These are phyloP conservation scores for Mucor lusitanicus DNA, from an alignment of 371 early-diverging fungal species.

Conservation along the genomic window DNA sequence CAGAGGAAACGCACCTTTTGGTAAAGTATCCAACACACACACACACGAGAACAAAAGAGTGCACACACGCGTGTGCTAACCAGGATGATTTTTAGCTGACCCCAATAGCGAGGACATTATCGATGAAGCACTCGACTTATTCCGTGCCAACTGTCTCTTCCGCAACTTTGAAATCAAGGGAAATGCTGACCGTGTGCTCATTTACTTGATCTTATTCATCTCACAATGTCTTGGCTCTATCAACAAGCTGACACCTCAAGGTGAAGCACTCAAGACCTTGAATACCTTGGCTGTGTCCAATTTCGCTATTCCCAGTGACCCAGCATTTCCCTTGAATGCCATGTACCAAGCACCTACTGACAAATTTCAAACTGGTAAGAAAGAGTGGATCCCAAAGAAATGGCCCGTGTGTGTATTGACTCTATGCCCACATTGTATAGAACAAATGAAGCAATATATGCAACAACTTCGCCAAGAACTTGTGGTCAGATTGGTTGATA, in stretches of 20 bases:
- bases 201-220: constrained; percentile 92
- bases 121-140: constrained; percentile 91
- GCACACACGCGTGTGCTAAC: too few relatives aligned
- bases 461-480: constrained; percentile 90
- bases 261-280: constrained; percentile 77
- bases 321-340: constrained; percentile 87
- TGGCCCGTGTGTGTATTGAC: background rate
- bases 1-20: constrained; percentile 82
- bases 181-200: constrained; percentile 87
- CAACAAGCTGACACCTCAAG: constrained; percentile 60
- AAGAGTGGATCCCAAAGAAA: background rate
- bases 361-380: constrained; percentile 75
- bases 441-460: constrained; percentile 85
- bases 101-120: constrained; percentile 80
- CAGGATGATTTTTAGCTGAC: constrained; percentile 45
- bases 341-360: constrained; percentile 81
- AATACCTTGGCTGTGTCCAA: constrained; percentile 83
- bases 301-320: constrained; percentile 94
- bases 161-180: constrained; percentile 98
- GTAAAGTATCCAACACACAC: constrained; percentile 31
- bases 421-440: constrained; percentile 39
- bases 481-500: constrained; percentile 72
- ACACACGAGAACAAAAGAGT: too few relatives aligned
- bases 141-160: constrained; percentile 96
- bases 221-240: constrained; percentile 82